Percentiles rank a stretch among this genome's conserved stretches.
phyloP scores from a whole-genome alignment of 305 asterid species.

The Solanum hybrid region DNA sequence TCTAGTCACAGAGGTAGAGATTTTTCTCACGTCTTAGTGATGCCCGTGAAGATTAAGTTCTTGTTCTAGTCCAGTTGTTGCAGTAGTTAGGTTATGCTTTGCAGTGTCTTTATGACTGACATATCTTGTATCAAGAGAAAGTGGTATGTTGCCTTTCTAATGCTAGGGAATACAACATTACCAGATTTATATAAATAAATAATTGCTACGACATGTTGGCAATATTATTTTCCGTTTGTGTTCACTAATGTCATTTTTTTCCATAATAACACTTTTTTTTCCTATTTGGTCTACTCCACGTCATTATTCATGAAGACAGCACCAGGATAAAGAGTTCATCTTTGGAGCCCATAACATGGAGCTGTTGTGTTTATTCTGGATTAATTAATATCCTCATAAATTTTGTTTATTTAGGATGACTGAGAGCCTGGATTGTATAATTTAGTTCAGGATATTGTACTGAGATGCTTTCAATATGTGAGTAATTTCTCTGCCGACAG shows the following conservation, averaged over 20 bases:
- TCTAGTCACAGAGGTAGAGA: background rate
- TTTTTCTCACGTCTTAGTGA: background rate
- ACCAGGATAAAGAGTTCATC: background rate
- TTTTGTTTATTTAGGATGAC: background rate
- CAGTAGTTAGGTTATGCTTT: background rate
- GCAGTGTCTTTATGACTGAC: background rate
- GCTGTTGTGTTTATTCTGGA: background rate
- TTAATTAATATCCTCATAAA: background rate
- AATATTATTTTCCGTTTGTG: background rate
- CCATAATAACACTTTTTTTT: background rate
- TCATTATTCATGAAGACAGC: background rate
- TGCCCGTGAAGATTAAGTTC: background rate
- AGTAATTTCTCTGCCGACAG: background rate
- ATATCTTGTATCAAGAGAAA: background rate
- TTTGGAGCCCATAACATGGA: background rate
- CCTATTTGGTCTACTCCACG: background rate
- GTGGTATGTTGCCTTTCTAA: background rate
- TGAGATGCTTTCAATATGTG: background rate
- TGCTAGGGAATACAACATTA: background rate
- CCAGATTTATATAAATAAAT: background rate
- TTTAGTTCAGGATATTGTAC: background rate
- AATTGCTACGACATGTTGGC: background rate
- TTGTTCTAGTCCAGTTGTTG: background rate
- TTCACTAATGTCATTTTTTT: background rate
- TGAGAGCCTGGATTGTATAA: background rate